Evolutionary conservation across 2,329 filamentous ascomycete species (phyloP).

Genomic region (Fusarium longipes): DNA sequence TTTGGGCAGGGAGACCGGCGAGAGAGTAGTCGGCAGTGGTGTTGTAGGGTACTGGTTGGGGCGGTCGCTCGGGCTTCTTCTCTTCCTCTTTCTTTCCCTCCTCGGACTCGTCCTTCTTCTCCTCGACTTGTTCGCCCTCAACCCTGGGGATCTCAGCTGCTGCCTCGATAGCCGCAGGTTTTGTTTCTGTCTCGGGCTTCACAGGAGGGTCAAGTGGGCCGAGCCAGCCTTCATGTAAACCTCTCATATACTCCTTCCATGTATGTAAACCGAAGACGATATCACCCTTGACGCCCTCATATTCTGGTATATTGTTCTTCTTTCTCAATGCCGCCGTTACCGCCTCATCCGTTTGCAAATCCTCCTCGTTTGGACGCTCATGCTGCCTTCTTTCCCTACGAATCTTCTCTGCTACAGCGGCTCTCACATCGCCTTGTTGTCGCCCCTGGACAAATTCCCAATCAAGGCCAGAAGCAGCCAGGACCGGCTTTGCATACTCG

Average conservation of each 20-base stretch:
- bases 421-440: constrained; percentile 91
- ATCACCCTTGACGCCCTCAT: constrained; percentile 81
- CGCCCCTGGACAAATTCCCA: constrained; percentile 96
- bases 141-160: constrained; percentile 40
- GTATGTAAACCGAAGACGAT: constrained; percentile 90
- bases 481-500: constrained; percentile 92
- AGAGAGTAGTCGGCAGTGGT: constrained; percentile 75
- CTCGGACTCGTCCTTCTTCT: constrained; percentile 45
- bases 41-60: constrained; percentile 80
- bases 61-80: constrained; percentile 67
- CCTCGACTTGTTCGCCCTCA: constrained; percentile 50
- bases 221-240: constrained; percentile 95
- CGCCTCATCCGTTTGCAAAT: constrained; percentile 62
- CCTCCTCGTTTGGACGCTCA: constrained; percentile 61
- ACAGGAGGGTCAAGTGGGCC: constrained; percentile 78
- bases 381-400: constrained; percentile 74
- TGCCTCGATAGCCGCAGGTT: constrained; percentile 43
- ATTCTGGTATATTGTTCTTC: constrained; percentile 75
- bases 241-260: constrained; percentile 97
- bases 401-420: constrained; percentile 86
- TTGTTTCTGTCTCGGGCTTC: constrained; percentile 44
- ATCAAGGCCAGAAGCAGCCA: constrained; percentile 89
- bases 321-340: constrained; percentile 72
- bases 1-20: constrained; percentile 70
- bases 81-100: constrained; percentile 58